Base-by-base conservation (phyloP, 106 monocot species). In the Cymbidium sinense region DNA sequence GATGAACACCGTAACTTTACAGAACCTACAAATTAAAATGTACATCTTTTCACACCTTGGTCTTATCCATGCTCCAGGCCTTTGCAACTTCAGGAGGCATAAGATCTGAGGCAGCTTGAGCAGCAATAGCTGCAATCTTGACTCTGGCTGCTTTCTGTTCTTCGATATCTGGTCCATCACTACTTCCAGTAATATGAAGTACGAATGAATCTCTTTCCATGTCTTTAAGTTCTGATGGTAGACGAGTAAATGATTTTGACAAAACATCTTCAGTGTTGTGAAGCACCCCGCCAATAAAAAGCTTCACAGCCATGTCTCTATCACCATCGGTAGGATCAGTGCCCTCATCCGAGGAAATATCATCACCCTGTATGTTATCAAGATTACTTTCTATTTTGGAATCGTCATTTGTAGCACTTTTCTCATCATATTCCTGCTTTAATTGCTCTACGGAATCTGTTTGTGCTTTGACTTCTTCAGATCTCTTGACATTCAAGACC, bases 61-160 rank as follows among this genome's bases (percentile, higher is more conserved):
- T 76, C 64, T 91, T 91, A 54, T 87, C 90, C 21, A 80, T 71
- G 61, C 84, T 82, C 87, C 79, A 90, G 69, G 83, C 82, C 79
- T 86, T 88, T 12, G 92, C 95, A 78, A 96, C 85, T 74, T 96
- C 95, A 83, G 89, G 77, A 12, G 93, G 88, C 95, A 90, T 93
- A 67, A 96, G 90, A 73, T 93, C 93, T 64, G 93, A 87, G 73
- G 86, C 87, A 34, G 86, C 84, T 65, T 96, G 87, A 76, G 87
- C 86, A 83, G 87, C 84, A 84, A 95, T 84, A 67, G 89, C 87
- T 37, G 88, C 89, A 80, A 88, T 79, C 82, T 86, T 87, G 52
- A 86, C 64, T 85, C 86, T 93, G 33, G 85, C 50, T 76, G 85
- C 81, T 77, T 85, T 87, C 74, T 47, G 80, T 77, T 86, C 86